Evolutionary conservation across 345 rosid species (phyloP), one percentile per base, ranked within the genome.

Genomic region (Rhodamnia argentea): DNA sequence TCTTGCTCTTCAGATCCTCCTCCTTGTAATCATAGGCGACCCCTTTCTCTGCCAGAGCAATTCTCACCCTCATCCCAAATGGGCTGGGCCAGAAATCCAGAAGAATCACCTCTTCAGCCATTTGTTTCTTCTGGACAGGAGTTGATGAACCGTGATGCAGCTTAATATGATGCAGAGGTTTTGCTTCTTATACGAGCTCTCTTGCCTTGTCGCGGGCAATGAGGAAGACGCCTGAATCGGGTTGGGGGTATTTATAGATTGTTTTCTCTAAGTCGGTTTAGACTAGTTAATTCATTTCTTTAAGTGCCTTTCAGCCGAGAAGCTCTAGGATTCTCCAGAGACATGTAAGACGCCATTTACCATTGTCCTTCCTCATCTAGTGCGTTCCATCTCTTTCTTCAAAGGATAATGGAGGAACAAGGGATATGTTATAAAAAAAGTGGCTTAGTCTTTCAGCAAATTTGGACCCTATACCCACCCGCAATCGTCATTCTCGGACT

Each of bases 21-120:
- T 90, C 88, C 64, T 62, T 84, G 87, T 40, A 84, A 51, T 90
- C 88, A 27, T 84, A 88, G 18, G 84, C 84, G 23, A 88, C 81
- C 51, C 88, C 88, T 81, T 88, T 90, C 84, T 81, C 85, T 14
- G 89, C 82, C 84, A 87, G 42, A 74, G 90, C 92, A 51, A 87
- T 86, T 56, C 87, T 87, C 82, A 84, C 88, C 50, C 86, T 86
- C 86, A 90, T 90, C 57, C 88, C 86, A 18, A 50, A 86, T 42
- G 90, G 89, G 84, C 89, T 88, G 37, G 89, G 44, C 91, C 89
- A 87, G 75, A 75, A 87, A 53, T 87, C 83, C 76, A 87, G 82
- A 54, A 88, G 87, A 16, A 78, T 29, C 60, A 90, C 85, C 91
- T 82, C 51, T 40, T 27, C 50, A 10, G 84, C 86, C 88, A 82